Evolutionary conservation across 2,329 filamentous ascomycete species (phyloP), one percentile per base, ranked within the genome.

Genomic region (Harringtonia aguacate): DNA sequence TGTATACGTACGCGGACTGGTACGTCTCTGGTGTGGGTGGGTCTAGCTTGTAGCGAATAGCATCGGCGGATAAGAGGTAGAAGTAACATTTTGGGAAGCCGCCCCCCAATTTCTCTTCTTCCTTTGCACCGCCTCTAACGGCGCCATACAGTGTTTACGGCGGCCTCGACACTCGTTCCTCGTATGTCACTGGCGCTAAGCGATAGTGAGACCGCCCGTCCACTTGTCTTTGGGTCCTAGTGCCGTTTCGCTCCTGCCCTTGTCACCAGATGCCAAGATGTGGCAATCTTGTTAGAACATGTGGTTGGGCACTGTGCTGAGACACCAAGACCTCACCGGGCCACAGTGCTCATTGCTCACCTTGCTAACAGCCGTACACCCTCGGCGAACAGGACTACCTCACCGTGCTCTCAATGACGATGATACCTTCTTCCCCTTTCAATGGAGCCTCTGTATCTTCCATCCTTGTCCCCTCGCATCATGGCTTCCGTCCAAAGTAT

Each of bases 111-210:
- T 13, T 36, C 20, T 7, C 18, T 36, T 6, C 17, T 18, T 36
- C 33, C 33, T 17, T 36, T 36, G 34, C 34, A 36, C 34, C 34
- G 34, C 34, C 34, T 18, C 31, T 18, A 34, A 34, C 17, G 31
- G 31, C 31, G 31, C 31, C 31, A 18, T 18, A 34, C 31, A 34
- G 31, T 34, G 31, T 34, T 15, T 13, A 15, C 14, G 17, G 31
- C 31, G 6, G 24, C 24, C 24, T 27, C 24, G 24, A n/a, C 29
- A 9, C 9, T 31, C 29, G 29, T 31, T n/a, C 21, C 21, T 38
- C 36, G 36, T 38, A 40, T 31, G 38, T 40, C 38, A n/a, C 38
- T 13, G 27, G 27, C 38, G 38, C 38, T 40, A 40, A 24, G 7
- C 6, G 27, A 31, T 40, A 40, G 38, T 40, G 38, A 40, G 38